Evolutionary conservation across 2,329 filamentous ascomycete genomes (phyloP).

Genomic region (Alternaria arbusti): DNA sequence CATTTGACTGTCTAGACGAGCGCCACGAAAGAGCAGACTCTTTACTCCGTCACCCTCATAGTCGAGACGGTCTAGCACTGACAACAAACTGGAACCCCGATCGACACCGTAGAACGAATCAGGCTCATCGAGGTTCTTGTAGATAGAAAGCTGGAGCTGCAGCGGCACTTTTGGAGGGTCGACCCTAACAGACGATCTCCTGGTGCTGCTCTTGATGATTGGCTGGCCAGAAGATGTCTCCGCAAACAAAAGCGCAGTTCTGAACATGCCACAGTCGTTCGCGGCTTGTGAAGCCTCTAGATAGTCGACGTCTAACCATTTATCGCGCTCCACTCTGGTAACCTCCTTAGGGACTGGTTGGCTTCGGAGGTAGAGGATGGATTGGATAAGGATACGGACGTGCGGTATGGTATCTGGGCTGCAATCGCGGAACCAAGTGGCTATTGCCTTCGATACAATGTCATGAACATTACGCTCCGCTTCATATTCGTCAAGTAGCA

Average conservation of each 20-base stretch:
- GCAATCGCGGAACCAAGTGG: constrained; percentile 65
- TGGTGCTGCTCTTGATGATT: constrained; percentile 57
- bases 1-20: constrained; percentile 86
- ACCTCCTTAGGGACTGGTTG: constrained; percentile 76
- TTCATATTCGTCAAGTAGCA: constrained; percentile 72
- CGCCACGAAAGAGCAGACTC: constrained; percentile 87
- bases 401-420: constrained; percentile 63
- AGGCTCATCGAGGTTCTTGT: constrained; percentile 91
- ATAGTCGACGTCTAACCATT: constrained; percentile 88
- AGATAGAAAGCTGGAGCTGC: constrained; percentile 79
- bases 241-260: constrained; percentile 81
- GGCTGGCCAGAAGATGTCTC: constrained; percentile 71
- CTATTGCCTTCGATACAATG: constrained; percentile 68
- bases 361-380: constrained; percentile 85
- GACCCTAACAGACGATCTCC: constrained; percentile 65
- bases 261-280: constrained; percentile 80
- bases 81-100: constrained; percentile 75
- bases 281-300: constrained; percentile 73
- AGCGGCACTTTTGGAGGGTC: constrained; percentile 60
- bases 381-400: constrained; percentile 74
- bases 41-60: constrained; percentile 89
- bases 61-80: constrained; percentile 81
- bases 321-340: constrained; percentile 77
- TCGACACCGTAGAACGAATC: constrained; percentile 94
- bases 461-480: constrained; percentile 63